These are phyloP conservation scores for Ramularia endophylla DNA, from an alignment of 2,329 filamentous ascomycete species.

Conservation along the genomic window DNA sequence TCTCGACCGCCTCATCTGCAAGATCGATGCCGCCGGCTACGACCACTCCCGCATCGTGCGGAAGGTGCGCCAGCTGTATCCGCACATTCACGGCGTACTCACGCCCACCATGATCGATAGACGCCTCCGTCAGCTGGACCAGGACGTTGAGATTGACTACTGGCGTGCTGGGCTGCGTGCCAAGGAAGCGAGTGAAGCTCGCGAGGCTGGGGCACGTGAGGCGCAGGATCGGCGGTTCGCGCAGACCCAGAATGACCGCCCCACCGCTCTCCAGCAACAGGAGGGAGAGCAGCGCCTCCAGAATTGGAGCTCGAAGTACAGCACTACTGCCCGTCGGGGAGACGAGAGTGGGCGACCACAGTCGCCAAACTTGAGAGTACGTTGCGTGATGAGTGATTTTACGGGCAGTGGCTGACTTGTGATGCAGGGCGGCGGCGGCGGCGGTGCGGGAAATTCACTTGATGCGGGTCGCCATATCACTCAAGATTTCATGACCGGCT, in stretches of 20 bases:
- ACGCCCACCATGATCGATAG: conserved; percentile 31
- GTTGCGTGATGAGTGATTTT: conserved; percentile 1
- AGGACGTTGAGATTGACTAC: conserved; percentile 29
- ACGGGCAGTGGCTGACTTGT: neutral
- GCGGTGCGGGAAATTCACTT: no score
- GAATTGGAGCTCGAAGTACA: no score
- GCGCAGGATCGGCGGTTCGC: no score
- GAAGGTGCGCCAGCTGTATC: conserved; percentile 28
- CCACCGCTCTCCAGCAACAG: conserved; percentile 5
- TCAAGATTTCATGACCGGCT: conserved; percentile 3
- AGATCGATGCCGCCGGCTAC: conserved; percentile 29
- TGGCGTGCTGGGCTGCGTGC: conserved; percentile 14
- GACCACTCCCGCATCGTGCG: conserved; percentile 24
- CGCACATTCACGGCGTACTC: conserved; percentile 23
- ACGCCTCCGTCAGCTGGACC: conserved; percentile 31
- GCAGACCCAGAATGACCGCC: no score
- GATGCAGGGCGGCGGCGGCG: no score
- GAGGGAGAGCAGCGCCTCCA: conserved; percentile 1
- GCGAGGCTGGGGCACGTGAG: neutral
- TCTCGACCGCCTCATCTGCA: conserved; percentile 33
- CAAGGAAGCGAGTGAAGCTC: neutral
- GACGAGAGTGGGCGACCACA: no score
- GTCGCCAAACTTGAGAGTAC: conserved; percentile 5
- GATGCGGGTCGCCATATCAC: conserved; percentile 1
- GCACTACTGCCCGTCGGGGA: no score